These are phyloP conservation scores for Neofusicoccum ribis DNA, from an alignment of 2,329 filamentous ascomycete genomes.

Conservation along the genomic window DNA sequence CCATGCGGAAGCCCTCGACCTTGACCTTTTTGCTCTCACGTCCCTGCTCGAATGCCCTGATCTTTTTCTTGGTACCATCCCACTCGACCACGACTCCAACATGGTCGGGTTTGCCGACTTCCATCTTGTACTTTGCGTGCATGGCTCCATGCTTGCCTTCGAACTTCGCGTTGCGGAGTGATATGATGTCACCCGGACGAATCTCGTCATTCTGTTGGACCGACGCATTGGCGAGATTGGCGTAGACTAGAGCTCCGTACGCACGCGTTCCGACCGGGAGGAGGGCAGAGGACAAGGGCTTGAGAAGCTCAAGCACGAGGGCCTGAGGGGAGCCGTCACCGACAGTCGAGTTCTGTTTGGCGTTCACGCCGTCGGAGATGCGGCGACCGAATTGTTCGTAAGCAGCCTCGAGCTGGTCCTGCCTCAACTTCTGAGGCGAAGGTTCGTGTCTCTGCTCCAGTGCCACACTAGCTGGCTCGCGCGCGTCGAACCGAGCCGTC, in stretches of 20 bases:
- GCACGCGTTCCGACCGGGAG: constrained; percentile 82
- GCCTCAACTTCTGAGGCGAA: constrained; percentile 77
- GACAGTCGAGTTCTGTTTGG: constrained; percentile 76
- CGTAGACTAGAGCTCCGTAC: constrained; percentile 90
- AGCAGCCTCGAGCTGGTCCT: constrained; percentile 88
- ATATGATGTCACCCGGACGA: constrained; percentile 86
- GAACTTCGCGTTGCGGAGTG: constrained; percentile 88
- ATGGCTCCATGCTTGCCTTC: constrained; percentile 93
- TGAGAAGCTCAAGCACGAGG: constrained; percentile 77
- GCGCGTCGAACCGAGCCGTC: constrained; percentile 74
- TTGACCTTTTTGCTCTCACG: constrained; percentile 92
- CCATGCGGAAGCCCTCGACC: constrained; percentile 89
- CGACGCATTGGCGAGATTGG: constrained; percentile 91
- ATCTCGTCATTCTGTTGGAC: constrained; percentile 92
- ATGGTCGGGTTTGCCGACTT: constrained; percentile 86
- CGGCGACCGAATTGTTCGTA: constrained; percentile 79
- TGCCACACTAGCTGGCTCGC: constrained; percentile 69
- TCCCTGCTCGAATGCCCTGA: constrained; percentile 92
- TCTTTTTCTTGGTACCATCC: constrained; percentile 98
- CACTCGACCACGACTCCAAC: constrained; percentile 91
- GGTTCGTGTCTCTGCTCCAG: constrained; percentile 85
- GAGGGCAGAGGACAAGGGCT: constrained; percentile 71
- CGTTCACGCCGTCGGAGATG: constrained; percentile 68
- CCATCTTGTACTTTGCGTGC: constrained; percentile 88
- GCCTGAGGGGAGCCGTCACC: constrained; percentile 80